Base-by-base conservation (phyloP, 2,329 filamentous ascomycete genomes). In the Clarireedia sp. region DNA sequence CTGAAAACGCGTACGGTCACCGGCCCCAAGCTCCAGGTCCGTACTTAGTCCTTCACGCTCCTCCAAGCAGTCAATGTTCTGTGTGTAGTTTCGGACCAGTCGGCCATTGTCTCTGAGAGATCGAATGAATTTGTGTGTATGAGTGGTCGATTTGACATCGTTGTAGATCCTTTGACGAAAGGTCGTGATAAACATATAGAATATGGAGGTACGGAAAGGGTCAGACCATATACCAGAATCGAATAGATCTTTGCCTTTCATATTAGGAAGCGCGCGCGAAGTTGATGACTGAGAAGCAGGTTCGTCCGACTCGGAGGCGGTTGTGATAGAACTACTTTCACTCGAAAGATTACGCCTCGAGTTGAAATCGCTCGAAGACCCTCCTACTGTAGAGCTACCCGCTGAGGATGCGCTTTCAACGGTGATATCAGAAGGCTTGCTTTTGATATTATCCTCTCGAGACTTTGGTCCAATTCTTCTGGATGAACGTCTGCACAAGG, bases 11-110 rank as follows among this genome's bases (percentile, higher is more conserved):
- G 78, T 77, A 41, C 79, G 76, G 61, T 76, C 81, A 1, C 85
- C 86, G 1, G 82, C 78, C 0, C 85, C 85, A 33, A 79, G 74
- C 10, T 74, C 71, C 8, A 89, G 73, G 53, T 83, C 78, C 0
- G 83, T 86, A 16, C 77, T 80, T 3, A 89, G 72, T 3, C 85
- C 85, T 44, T 87, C 83, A 55, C 85, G 82, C 64, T 84, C 81
- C 66, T 89, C 86, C 6, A 89, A 80, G 59, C 83, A 81, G 62
- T 89, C 85, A 60, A 89, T 89, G 60, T 89, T 89, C 62, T 89
- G 85, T 0, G 85, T 89, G 63, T 89, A 89, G 63, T 85, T 87
- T 40, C 85, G 75, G 33, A 87, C 82, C 5, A 89, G 74, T 60
- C 86, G 85, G 3, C 84, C 82, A 3, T 80, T 77, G 64, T 88